Evolutionary conservation across 306 rosid species (phyloP).

Genomic region (Glycine latifolia): DNA sequence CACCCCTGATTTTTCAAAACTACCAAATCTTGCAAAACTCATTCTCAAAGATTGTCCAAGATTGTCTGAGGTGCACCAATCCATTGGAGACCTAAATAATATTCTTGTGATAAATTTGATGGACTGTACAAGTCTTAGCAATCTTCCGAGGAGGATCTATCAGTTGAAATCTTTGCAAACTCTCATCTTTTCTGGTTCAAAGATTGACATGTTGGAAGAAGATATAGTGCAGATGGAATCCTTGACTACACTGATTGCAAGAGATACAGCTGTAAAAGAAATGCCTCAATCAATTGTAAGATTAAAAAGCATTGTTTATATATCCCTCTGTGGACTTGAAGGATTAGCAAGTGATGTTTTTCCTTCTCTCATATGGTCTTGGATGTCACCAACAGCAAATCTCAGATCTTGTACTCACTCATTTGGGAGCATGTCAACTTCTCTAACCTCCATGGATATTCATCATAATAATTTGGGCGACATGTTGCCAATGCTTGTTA

Average conservation of each 20-base stretch:
- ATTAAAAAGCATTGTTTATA: conserved; percentile 31
- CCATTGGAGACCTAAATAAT: conserved; percentile 36
- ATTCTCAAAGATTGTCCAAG: conserved; percentile 37
- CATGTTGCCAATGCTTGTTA: neutral
- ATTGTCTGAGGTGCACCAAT: conserved; percentile 39
- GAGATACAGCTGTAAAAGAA: conserved; percentile 44
- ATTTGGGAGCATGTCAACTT: conserved; percentile 7
- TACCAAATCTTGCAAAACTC: neutral
- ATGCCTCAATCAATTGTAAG: conserved; percentile 37
- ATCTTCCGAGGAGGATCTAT: conserved; percentile 27
- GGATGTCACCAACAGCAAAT: conserved; percentile 35
- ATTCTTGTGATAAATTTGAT: conserved; percentile 29
- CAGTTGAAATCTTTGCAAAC: conserved; percentile 49
- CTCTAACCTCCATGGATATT: neutral
- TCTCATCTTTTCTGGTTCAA: conserved; percentile 54
- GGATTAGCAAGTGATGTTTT: conserved; percentile 38
- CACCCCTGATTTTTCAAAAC: conserved; percentile 50
- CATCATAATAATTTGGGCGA: neutral
- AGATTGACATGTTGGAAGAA: conserved; percentile 35
- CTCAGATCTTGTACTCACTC: neutral
- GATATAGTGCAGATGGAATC: conserved; percentile 55
- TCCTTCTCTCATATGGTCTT: conserved; percentile 49
- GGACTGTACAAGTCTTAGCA: conserved; percentile 34
- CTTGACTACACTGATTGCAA: conserved; percentile 48
- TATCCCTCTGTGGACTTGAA: conserved; percentile 49